Base-by-base conservation (phyloP, 371 early-diverging fungal genomes). In the Mucor velutinosus region DNA sequence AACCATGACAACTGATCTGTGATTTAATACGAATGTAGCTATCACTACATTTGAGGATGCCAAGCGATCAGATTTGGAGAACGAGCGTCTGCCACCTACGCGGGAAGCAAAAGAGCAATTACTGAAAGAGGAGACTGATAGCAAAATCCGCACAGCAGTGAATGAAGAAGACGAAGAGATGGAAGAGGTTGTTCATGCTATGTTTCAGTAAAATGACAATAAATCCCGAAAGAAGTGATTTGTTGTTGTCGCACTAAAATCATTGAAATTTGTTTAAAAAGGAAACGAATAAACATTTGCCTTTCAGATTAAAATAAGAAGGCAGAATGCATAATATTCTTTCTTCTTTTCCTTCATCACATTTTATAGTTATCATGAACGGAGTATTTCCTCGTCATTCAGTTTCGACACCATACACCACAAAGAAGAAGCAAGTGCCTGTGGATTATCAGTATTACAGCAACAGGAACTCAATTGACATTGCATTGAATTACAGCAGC, bases 11-110 rank as follows among this genome's bases (percentile, higher is more conserved):
- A 65, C 21, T 19, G 15, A 21, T 41, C 15, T 6, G 17, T 17
- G 51, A 1, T 23, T 58, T 39, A 19, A 30, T 35, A 21, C 12
- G 1, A 15, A 7, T 55, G 33, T 58, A 84, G 94, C 95, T 21
- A 95, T 97, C 71, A 86, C 88, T 12, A 86, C 92, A 33, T 97
- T 97, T 78, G 97, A 97, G 41, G 94, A 96, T 67, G 99, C 97
- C 25, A 92, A 90, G 70, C 82, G 79, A 14, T 91, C 91, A 30
- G 97, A 98, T 78, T 70, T 86, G 21, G 93, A 95, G 60, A 98
- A 98, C 74, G 99, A 98, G 77, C 87, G 92, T 56, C 70, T 97
- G 61, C 99, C 99, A 37, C 97, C 97, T 23, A 85, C 86, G 7
- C 86, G 88, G 70, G 84, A 82, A 66, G 84, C 80, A 43, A 80